phyloP scores from a whole-genome alignment of 1,284 basidiomycete species.

The Cutaneotrichosporon sp. region DNA sequence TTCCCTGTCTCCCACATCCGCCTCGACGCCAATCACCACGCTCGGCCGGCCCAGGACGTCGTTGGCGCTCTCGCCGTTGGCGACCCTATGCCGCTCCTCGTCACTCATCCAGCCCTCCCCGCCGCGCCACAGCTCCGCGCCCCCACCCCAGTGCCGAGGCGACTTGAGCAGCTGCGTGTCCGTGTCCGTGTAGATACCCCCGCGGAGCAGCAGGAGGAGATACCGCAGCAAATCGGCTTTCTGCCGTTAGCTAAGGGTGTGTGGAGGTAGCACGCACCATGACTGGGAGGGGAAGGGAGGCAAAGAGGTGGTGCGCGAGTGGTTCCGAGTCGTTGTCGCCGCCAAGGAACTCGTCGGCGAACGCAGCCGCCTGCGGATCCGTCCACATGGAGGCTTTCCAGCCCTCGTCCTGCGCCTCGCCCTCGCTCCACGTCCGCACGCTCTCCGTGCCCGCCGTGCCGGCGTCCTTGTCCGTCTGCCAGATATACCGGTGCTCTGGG shows the following conservation, averaged over 20 bases:
- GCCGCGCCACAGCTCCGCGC: constrained; percentile 28
- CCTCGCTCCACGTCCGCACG: constrained; percentile 35
- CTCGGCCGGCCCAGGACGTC: constrained; percentile 34
- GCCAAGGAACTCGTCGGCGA: background rate
- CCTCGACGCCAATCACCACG: constrained; percentile 47
- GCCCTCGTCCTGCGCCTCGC: constrained; percentile 28
- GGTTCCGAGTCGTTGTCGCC: background rate
- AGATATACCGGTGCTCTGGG: constrained; percentile 35
- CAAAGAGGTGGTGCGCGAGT: constrained; percentile 36
- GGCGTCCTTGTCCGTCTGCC: constrained; percentile 45
- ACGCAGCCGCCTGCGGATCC: constrained; percentile 19
- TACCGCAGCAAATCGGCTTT: constrained; percentile 44
- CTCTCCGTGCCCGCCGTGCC: constrained; percentile 6
- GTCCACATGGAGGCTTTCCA: constrained; percentile 42
- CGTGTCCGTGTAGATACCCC: constrained; percentile 48
- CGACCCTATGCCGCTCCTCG: constrained; percentile 16
- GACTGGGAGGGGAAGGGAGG: constrained; percentile 40
- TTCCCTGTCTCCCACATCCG: constrained; percentile 44
- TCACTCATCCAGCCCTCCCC: constrained; percentile 37
- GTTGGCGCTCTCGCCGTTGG: constrained; percentile 22
- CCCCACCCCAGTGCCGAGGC: constrained; percentile 36
- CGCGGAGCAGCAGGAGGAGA: constrained; percentile 41
- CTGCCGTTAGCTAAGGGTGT: constrained; percentile 12
- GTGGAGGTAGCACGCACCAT: constrained; percentile 13
- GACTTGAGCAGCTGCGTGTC: constrained; percentile 43